Base-by-base conservation (phyloP, 805 yeast genomes). In the Myxozyma mucilagina region DNA sequence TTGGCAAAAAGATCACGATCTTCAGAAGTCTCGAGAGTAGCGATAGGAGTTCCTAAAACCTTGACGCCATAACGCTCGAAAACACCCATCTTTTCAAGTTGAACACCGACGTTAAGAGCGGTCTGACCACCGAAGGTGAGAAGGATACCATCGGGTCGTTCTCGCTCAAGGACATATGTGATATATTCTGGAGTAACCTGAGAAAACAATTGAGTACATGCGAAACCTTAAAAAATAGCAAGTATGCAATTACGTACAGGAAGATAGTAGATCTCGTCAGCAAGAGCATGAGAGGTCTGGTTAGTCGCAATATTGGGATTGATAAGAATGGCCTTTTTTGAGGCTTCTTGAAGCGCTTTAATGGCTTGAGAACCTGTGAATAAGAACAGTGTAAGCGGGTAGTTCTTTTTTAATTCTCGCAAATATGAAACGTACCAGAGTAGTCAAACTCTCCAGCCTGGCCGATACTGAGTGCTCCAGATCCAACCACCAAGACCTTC, bases 391-490 rank as follows among this genome's bases (percentile, higher is more conserved):
- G 20, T 29, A 13, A 48, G 39, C 35, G 14, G 24, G 32, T 14
- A 32, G 42, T 36, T 11, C 4, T 8, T 9, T 20, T 14, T 9
- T 20, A 20, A 29, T 13, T 5, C 18, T 41, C 18, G 49, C 13
- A 16, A n/a, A 18, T 11, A n/a, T 16, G 24, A 5, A 14, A 45
- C 65, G 4, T 90, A 73, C 99, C 99, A 49, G 97, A 91, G 79
- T 94, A 94, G 76, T 94, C 99, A 72, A 94, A 94, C 78, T 94
- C 99, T 77, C 99, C 99, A 67, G 99, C 99, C 81, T 94, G 99
- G 68, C 99, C 99, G 74, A 94, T 94, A 60, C 97, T 89, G 71
- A 94, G 81, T 74, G 99, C 99, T 80, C 99, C 99, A 7, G 98
- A 93, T 10, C 99, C 99, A 72, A 93, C 89, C 56, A 93, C 89